Percentiles rank a stretch among this genome's conserved stretches.
phyloP scores from a whole-genome alignment of 2,329 filamentous ascomycete species.

The Verticillium tricorpus region DNA sequence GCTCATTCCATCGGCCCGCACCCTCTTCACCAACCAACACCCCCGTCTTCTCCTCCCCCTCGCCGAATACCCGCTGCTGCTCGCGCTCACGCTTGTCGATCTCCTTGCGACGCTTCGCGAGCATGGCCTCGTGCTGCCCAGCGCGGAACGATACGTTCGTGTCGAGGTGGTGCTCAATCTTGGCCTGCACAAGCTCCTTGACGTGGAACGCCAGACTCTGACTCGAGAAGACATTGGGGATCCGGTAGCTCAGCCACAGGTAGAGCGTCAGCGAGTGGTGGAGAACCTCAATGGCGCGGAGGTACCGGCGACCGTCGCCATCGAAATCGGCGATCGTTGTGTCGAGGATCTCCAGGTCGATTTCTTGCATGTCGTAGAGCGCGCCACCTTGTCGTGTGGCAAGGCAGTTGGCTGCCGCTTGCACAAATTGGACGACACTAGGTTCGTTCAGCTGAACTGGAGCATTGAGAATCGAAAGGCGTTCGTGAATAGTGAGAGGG shows the following conservation, averaged over 20 bases:
- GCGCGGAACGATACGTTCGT: slow-evolving; percentile 13
- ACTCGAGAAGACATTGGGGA: slow-evolving; percentile 72
- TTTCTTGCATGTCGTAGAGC: slow-evolving; percentile 64
- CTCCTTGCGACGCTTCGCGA: slow-evolving; percentile 21
- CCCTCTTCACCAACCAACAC: slow-evolving; percentile 13
- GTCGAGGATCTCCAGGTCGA: slow-evolving; percentile 74
- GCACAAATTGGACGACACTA: slow-evolving; percentile 45
- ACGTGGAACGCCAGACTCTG: slow-evolving; percentile 73
- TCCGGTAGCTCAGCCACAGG: slow-evolving; percentile 89
- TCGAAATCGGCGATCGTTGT: slow-evolving; percentile 35
- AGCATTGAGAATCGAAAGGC: slow-evolving; percentile 68
- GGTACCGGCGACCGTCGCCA: slow-evolving; percentile 38
- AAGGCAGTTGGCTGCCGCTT: slow-evolving; percentile 64
- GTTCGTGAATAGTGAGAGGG: slow-evolving; percentile 66
- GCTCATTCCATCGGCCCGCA: slow-evolving; percentile 25
- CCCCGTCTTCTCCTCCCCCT: slow-evolving; percentile 4
- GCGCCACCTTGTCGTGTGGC: slow-evolving; percentile 62
- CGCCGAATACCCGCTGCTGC: slow-evolving; percentile 17
- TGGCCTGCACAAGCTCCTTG: slow-evolving; percentile 71
- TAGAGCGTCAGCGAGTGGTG: slow-evolving; percentile 84
- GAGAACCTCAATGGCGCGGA: slow-evolving; percentile 67
- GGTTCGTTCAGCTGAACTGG: slow-evolving; percentile 57
- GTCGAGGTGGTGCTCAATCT: slow-evolving; percentile 61
- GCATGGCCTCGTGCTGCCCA: slow-evolving; percentile 23
- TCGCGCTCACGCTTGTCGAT: slow-evolving; percentile 10